Base-by-base conservation (phyloP, 352 stramenopile genomes). In the Globisporangium iwayamae region DNA sequence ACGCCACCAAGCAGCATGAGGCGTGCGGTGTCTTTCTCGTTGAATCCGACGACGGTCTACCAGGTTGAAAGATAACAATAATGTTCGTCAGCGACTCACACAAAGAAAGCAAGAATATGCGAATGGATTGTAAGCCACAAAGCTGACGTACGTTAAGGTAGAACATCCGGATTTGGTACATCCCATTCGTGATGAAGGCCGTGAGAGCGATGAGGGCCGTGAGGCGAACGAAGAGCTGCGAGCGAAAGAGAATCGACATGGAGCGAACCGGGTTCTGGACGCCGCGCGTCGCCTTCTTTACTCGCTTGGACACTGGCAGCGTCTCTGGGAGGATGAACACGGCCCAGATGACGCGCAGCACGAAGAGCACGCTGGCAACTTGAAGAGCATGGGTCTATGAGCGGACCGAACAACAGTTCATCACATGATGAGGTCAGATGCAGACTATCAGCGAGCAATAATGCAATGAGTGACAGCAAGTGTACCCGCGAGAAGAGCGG, bases 121-220 rank as follows among this genome's bases (percentile, higher is more conserved):
- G 10, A 41, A 41, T 4, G 2, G 36, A 9, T 14, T 41, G 36
- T 10, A 10, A 41, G 36, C 36, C 9, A 41, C 9, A 51, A 36
- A 5, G 36, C 11, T 1, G 14, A 63, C 70, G 62, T 53, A 86
- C 79, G 55, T 93, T 93, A 14, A 93, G 70, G 64, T 82, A 91
- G 69, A 89, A 93, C 20, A 79, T 72, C 32, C 76, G 78, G 53
- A 90, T 89, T 54, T 90, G 80, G 43, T 70, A 81, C 51, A 83
- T 66, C 8, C 81, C 82, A 20, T 76, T 81, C 45, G 70, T 61
- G n/a, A 87, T 79, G 46, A 91, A 93, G 9, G 56, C 81, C 38
- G 81, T 91, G 63, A 91, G 67, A 18, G 74, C 81, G 47, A 93
- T 89, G 62, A 93, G 68, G 25, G 65, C 70, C 6, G 79, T 91